Conservation (phyloP, 805 yeast species). For the Kuraishia piskuri region DNA sequence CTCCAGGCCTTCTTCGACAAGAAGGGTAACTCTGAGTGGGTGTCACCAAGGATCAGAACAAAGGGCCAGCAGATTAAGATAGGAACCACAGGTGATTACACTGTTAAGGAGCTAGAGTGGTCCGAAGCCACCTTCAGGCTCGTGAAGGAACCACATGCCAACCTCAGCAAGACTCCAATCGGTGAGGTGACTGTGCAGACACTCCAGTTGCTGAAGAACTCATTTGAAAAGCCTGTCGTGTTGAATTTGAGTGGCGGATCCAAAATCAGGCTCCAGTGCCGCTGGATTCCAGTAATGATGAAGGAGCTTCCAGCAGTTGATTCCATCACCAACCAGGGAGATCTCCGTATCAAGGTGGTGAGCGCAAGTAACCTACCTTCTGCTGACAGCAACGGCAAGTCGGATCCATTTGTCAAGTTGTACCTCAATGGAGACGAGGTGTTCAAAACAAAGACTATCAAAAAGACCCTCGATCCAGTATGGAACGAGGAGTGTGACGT, state of each 20-base stretch:
- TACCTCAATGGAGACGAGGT: constrained; percentile 56
- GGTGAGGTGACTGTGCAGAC: constrained; percentile 65
- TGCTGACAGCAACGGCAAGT: constrained; percentile 87
- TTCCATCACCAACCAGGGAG: constrained; percentile 68
- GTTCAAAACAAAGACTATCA: constrained; percentile 69
- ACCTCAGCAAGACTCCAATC: constrained; percentile 46
- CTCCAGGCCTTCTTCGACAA: constrained; percentile 76
- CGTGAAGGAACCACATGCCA: constrained; percentile 42
- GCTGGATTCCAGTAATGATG: constrained; percentile 72
- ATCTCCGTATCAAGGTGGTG: constrained; percentile 48
- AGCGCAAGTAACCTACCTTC: constrained; percentile 65
- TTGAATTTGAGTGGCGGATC: constrained; percentile 45
- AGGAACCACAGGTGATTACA: constrained; percentile 56
- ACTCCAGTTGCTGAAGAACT: constrained; percentile 48
- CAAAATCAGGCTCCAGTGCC: constrained; percentile 44
- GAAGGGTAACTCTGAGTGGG: constrained; percentile 55
- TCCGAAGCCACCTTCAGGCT: constrained; percentile 59
- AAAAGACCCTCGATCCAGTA: constrained; percentile 83
- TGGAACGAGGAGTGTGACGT: constrained; percentile 70
- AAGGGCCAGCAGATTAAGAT: constrained; percentile 21
- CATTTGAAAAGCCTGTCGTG: constrained; percentile 54
- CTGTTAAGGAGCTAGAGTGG: constrained; percentile 70
- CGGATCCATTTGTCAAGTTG: constrained; percentile 82
- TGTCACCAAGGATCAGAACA: constrained; percentile 41
- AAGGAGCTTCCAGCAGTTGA: constrained; percentile 64